Evolutionary conservation across 257 asterid genomes (phyloP), one percentile per base, ranked within the genome.

Genomic region (Cinchona pubescens): DNA sequence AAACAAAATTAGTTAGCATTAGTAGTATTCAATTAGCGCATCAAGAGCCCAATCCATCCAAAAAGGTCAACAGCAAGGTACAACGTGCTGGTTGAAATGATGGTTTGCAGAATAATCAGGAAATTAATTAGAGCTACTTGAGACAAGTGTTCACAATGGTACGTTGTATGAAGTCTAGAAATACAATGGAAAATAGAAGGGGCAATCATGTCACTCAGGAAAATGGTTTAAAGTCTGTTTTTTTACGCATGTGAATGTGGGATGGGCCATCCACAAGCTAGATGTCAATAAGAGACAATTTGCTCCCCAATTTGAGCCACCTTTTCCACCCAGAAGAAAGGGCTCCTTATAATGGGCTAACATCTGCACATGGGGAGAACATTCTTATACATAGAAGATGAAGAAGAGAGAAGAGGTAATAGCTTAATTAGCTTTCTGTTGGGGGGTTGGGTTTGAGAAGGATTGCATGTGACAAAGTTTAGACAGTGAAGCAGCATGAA

Each of bases 401-500:
- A 43, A 71, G 79, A 35, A 72, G 62, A 49, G 72, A 48, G 61
- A 49, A 23, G 40, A 27, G 67, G n/a, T n/a, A 58, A 27, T n/a
- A n/a, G n/a, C n/a, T 65, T 2, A 9, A 23, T 60, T 42, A 72
- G 67, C 38, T 32, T 72, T 72, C 29, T 14, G 56, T n/a, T n/a
- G n/a, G n/a, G n/a, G n/a, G n/a, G n/a, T n/a, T n/a, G 69, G 37
- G 4, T 19, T 42, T 29, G 86, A 53, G 74, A 32, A 68, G 76
- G 79, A 35, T 32, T 40, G 90, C 90, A 86, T 85, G 96, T 85
- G 95, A 86, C 77, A 83, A 83, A 82, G 92, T 75, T 34, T 85
- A 83, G 88, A 88, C 90, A 88, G 85, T 86, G 90, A 83, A 84
- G 88, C 90, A 89, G 87, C 90, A 91, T 88, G 83, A 89, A 87